phyloP scores from a whole-genome alignment of 2,329 filamentous ascomycete species.

The Aspergillus sp. region DNA sequence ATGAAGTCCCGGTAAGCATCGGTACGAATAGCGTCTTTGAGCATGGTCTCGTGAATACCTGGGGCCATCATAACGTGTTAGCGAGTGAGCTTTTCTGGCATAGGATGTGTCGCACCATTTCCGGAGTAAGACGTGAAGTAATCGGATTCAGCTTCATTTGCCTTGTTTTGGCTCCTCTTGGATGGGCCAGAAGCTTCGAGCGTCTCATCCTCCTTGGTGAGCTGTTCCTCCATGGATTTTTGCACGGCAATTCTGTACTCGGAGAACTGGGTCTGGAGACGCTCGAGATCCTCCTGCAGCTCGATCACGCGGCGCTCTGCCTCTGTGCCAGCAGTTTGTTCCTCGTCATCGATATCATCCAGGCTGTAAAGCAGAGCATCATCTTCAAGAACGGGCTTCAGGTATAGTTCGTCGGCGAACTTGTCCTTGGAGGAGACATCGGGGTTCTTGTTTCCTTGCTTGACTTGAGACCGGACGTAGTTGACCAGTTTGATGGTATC shows the following conservation, averaged over 20 bases:
- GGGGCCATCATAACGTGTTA: conserved; percentile 9
- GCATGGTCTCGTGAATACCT: conserved; percentile 95
- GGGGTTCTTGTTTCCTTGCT: conserved; percentile 46
- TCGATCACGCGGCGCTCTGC: conserved; percentile 53
- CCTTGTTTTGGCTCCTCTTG: conserved; percentile 27
- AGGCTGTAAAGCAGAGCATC: conserved; percentile 85
- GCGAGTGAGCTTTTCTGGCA: not conserved
- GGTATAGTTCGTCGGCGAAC: conserved; percentile 74
- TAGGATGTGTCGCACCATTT: conserved; percentile 56
- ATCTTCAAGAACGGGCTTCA: conserved; percentile 82
- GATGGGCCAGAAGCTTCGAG: conserved; percentile 22
- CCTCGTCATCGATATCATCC: conserved; percentile 64
- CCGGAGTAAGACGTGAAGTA: conserved; percentile 66
- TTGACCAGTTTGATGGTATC: conserved; percentile 74
- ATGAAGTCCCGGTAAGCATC: conserved; percentile 94
- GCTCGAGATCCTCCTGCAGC: conserved; percentile 61
- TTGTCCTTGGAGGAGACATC: conserved; percentile 59
- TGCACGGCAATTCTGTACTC: conserved; percentile 65
- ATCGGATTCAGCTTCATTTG: conserved; percentile 54
- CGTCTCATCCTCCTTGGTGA: conserved; percentile 55
- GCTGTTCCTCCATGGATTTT: conserved; percentile 63
- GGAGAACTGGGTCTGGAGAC: conserved; percentile 59
- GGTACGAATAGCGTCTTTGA: conserved; percentile 84
- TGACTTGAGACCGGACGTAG: conserved; percentile 53
- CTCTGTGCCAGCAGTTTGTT: conserved; percentile 26